Evolutionary conservation across 805 yeast species (phyloP), one percentile per base, ranked within the genome.

Genomic region (Priceomyces fermenticarens): DNA sequence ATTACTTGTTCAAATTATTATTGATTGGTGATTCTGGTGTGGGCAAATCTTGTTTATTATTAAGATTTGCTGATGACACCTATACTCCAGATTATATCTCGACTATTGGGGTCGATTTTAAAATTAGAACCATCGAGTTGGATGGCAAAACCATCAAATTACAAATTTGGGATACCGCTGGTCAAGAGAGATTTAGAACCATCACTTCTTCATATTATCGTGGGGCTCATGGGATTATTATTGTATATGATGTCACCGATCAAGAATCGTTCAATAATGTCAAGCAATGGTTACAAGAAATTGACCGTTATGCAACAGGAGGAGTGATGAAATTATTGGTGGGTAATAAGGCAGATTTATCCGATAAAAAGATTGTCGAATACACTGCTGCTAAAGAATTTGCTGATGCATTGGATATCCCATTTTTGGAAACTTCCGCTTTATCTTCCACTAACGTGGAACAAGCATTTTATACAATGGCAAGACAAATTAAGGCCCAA

Each of bases 101-200:
- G 42, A 93, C 99, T 35, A 93, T 93, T 62, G 99, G 99, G 43
- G 98, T 93, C 40, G 99, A 93, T 65, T 93, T 93, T 75, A 80
- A 80, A 62, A 85, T 85, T 62, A 82, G 89, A 72, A 86, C 93
- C 38, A 85, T 86, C 41, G 98, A 93, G 62, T 75, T 93, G 46
- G 97, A 93, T 55, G 98, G 98, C 51, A 93, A 93, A 74, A 88
- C 96, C 40, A 93, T 93, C 63, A 93, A 93, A 71, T 78, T 93
- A 60, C 99, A 93, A 72, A 91, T 93, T 61, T 93, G 99, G 99
- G 99, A 93, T 63, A 93, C 99, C 42, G 99, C 98, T 10, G 99
- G 99, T 35, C 99, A 93, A 73, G 99, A 93, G 67, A 77, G 99
- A 56, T 93, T 93, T 73, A 83, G 98, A 70, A 93, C 99, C 38